Evolutionary conservation across 192 early-diverging fungal genomes (phyloP).

Genomic region (Gryganskiella cystojenkinii): DNA sequence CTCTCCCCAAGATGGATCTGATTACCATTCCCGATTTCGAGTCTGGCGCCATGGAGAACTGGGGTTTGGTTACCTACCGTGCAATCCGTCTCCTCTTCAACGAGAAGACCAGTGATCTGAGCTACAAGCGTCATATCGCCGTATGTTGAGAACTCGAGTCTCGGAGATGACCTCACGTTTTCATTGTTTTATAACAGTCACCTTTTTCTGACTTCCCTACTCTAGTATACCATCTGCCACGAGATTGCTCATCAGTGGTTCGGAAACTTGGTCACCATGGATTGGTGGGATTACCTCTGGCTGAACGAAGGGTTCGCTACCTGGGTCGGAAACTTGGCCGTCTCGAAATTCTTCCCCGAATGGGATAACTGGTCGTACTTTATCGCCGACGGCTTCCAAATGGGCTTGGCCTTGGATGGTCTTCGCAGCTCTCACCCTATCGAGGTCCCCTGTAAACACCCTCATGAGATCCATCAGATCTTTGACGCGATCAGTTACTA

Average conservation of each 20-base stretch:
- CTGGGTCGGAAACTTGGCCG: conserved; percentile 91
- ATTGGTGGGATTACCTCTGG: conserved; percentile 97
- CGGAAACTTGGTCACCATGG: conserved; percentile 96
- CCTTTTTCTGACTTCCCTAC: not conserved
- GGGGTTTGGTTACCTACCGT: conserved; percentile 95
- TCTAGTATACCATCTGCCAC: conserved; percentile 86
- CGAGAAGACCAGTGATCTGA: conserved; percentile 76
- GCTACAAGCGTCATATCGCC: conserved; percentile 85
- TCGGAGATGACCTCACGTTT: not conserved
- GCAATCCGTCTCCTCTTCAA: conserved; percentile 88
- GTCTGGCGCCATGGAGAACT: conserved; percentile 95
- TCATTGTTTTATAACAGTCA: not conserved
- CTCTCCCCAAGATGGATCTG: conserved; percentile 91
- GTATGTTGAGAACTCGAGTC: conserved; percentile 12
- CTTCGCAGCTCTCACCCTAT: conserved; percentile 93
- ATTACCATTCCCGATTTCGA: conserved; percentile 95
- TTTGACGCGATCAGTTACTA: conserved; percentile 94
- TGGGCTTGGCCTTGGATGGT: conserved; percentile 82
- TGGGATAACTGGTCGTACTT: conserved; percentile 95
- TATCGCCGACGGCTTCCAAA: conserved; percentile 79
- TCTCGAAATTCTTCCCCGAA: conserved; percentile 91
- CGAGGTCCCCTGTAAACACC: conserved; percentile 85
- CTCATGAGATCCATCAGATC: conserved; percentile 92
- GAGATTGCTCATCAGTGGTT: conserved; percentile 92
- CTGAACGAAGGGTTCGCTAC: conserved; percentile 99